Conservation (phyloP, 495 filamentous ascomycete genomes). For the Paragyromitra xinjiangensis region DNA sequence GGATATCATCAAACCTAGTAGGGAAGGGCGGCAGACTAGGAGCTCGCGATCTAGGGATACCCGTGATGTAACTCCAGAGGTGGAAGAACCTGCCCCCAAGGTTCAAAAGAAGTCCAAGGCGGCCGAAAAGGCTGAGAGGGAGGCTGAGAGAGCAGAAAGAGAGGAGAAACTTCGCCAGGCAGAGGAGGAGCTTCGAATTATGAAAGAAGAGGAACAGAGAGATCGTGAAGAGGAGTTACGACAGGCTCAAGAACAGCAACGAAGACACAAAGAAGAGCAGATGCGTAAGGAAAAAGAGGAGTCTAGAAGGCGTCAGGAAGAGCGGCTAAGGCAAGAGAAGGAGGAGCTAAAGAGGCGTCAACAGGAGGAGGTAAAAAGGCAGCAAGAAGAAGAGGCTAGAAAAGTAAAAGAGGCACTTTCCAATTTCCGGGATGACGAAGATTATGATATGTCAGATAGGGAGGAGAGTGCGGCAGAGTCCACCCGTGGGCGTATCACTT, state of each 20-base stretch:
- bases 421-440: conserved; percentile 29
- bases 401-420: conserved; percentile 24
- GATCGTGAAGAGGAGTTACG: conserved; percentile 31
- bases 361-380: conserved; percentile 50
- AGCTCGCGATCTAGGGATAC: conserved; percentile 45
- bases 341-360: conserved; percentile 51
- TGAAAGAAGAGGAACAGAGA: conserved; percentile 52
- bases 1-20: conserved; percentile 12
- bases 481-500: conserved; percentile 33
- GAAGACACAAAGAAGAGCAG: conserved; percentile 59
- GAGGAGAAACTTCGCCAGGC: conserved; percentile 60
- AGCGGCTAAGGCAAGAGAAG: conserved; percentile 51
- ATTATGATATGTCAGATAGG: conserved; percentile 30
- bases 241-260: conserved; percentile 55
- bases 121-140: conserved; percentile 71
- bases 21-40: conserved; percentile 32
- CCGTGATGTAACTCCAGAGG: conserved; percentile 28
- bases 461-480: conserved; percentile 46
- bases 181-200: conserved; percentile 40
- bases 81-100: conserved; percentile 24
- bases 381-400: conserved; percentile 46
- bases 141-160: conserved; percentile 69
- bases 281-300: conserved; percentile 49
- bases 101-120: conserved; percentile 79
- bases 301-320: conserved; percentile 46